Evolutionary conservation across 805 yeast genomes (phyloP).

Genomic region (Metschnikowia aberdeeniae): DNA sequence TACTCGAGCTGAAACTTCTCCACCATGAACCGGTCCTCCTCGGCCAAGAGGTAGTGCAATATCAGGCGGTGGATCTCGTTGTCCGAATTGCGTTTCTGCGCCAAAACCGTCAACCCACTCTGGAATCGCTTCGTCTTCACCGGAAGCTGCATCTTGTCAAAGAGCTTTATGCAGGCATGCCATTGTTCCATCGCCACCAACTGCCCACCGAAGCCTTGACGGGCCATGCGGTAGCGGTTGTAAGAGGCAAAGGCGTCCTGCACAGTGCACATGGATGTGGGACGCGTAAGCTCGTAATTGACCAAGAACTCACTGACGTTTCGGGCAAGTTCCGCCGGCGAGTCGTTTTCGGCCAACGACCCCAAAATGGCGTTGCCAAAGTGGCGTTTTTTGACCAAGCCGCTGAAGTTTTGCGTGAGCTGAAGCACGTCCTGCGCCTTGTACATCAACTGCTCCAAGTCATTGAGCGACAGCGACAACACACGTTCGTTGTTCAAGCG

Average conservation of each 20-base stretch:
- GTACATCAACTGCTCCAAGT: slow-evolving; percentile 70
- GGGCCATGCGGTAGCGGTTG: slow-evolving; percentile 31
- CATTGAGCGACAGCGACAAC: slow-evolving; percentile 66
- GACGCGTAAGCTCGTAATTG: slow-evolving; percentile 25
- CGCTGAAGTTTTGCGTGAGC: slow-evolving; percentile 25
- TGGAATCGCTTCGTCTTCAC: slow-evolving; percentile 36
- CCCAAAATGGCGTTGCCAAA: slow-evolving; percentile 10
- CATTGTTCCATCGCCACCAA: slow-evolving; percentile 70
- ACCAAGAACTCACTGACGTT: slow-evolving; percentile 70
- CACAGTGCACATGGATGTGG: slow-evolving; percentile 36
- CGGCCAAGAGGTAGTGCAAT: slow-evolving; percentile 20
- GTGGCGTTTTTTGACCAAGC: slow-evolving; percentile 9
- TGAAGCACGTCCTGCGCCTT: slow-evolving; percentile 69
- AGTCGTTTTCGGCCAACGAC: slow-evolving; percentile 34
- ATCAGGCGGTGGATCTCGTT: slow-evolving; percentile 22
- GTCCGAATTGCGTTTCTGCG: slow-evolving; percentile 25
- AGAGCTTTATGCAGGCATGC: slow-evolving; percentile 52
- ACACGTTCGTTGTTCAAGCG: slow-evolving; percentile 57
- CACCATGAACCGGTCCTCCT: slow-evolving; percentile 23
- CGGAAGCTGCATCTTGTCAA: slow-evolving; percentile 58
- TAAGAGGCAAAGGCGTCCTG: slow-evolving; percentile 42
- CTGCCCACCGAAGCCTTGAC: slow-evolving; percentile 51
- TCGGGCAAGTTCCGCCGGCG: slow-evolving; percentile 62
- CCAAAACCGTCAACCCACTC: slow-evolving; percentile 33
- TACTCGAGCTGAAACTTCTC: slow-evolving; percentile 23